Percentiles rank a stretch among this genome's conserved stretches.
These are phyloP conservation scores for Marchantia paleacea DNA, from an alignment of 225 moss, liverwort and hornwort genomes.

Conservation along the genomic window DNA sequence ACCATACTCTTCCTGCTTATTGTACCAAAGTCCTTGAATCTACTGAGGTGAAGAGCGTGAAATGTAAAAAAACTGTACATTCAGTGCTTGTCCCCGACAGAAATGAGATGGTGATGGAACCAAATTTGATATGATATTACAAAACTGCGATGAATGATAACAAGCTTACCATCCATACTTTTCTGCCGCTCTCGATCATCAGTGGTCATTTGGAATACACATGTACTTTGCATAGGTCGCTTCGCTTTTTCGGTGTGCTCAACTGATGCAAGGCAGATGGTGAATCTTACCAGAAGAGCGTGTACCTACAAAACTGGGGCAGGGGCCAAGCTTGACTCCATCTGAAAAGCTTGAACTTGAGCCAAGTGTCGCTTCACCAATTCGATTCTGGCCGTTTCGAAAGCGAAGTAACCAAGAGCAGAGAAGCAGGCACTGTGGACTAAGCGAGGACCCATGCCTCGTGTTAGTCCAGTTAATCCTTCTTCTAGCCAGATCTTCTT, in stretches of 20 bases:
- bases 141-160: background rate
- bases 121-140: background rate
- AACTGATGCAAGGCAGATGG: background rate
- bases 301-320: background rate
- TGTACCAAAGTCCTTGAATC: background rate
- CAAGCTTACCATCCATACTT: too few species aligned
- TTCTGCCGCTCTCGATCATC: background rate
- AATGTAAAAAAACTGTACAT: background rate
- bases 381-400: constrained; percentile 46
- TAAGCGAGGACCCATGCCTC: constrained; percentile 51
- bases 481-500: constrained; percentile 50
- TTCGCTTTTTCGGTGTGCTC: background rate
- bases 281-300: background rate
- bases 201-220: background rate
- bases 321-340: constrained; percentile 2
- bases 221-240: background rate
- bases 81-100: background rate
- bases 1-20: background rate
- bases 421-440: constrained; percentile 55
- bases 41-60: background rate
- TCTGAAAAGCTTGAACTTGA: constrained; percentile 13
- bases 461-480: constrained; percentile 44
- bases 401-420: constrained; percentile 52
- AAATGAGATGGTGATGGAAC: background rate
- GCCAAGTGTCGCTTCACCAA: constrained; percentile 50